Evolutionary conservation across 2,329 filamentous ascomycete species (phyloP), one percentile per base, ranked within the genome.

Genomic region (Hyphodiscus sp.): DNA sequence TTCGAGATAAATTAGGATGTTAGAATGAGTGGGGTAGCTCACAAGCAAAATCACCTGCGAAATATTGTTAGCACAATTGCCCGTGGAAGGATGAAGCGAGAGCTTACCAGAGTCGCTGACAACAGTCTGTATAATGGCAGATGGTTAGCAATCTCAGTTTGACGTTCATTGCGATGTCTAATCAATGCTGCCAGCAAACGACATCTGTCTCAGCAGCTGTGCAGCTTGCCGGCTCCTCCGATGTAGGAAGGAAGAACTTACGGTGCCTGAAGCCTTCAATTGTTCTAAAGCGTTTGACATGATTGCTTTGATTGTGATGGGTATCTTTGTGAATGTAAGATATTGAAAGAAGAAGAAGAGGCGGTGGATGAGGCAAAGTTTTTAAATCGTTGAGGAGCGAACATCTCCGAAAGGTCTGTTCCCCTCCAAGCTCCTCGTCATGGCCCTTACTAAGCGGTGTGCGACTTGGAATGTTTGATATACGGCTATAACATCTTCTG

Each of bases 241-340:
- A 48, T 13, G 16, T 19, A 38, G 33, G 20, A 43, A 13, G 33
- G 47, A 20, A 46, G 45, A 60, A 88, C 89, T 76, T 81, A 95
- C 91, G 70, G 94, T 99, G 86, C 94, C 94, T 72, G 87, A 75
- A 79, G 89, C 85, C 83, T 99, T 99, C 74, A 99, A 84, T 79
- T 97, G 91, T 68, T 97, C 94, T 68, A 99, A 87, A 74, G 91
- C 89, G 75, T 78, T 86, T 74, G 89, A 76, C 91, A 96, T 96
- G 56, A 58, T 66, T 60, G 58, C 51, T 48, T 51, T 56, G 58
- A 26, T 51, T 26, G 49, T 48, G 29, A 41, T 47, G 52, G 55
- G 54, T 57, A 60, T 58, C 52, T 58, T 47, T 29, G 13, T 2
- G 51, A 42, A 50, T 56, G 50, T 38, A n/a, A 44, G 5, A n/a